A percentile compares a stretch with the other conserved stretches of the same genome.
Evolutionary conservation across 2,329 filamentous ascomycete genomes (phyloP).

Genomic region (Penicillium concentricum): DNA sequence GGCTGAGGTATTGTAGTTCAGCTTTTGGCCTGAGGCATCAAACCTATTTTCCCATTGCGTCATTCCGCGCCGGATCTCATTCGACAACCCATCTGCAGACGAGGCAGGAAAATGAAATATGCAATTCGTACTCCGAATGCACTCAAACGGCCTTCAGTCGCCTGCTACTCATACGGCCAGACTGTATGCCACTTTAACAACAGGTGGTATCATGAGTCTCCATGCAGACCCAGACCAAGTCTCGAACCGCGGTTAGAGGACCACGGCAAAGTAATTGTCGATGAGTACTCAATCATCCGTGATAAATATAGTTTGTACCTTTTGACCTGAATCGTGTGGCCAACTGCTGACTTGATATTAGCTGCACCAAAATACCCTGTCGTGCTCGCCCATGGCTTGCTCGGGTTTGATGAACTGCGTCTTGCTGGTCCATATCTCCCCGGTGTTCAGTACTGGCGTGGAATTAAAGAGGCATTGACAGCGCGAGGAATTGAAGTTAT

Average conservation of each 20-base stretch:
- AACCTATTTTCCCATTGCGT: slow-evolving; percentile 12
- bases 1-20: background rate
- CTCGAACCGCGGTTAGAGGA: slow-evolving; percentile 53
- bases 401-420: slow-evolving; percentile 64
- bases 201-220: slow-evolving; percentile 20
- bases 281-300: slow-evolving; percentile 61
- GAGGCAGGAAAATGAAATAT: slow-evolving; percentile 23
- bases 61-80: slow-evolving; percentile 10
- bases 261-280: slow-evolving; percentile 55
- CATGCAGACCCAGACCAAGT: slow-evolving; percentile 13
- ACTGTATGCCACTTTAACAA: background rate
- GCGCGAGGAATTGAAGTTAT: slow-evolving; percentile 61
- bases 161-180: background rate
- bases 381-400: slow-evolving; percentile 63
- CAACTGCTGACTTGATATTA: slow-evolving; percentile 7
- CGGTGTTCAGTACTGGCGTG: slow-evolving; percentile 63
- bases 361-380: slow-evolving; percentile 56
- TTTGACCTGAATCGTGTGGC: background rate
- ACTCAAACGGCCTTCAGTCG: background rate
- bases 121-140: slow-evolving; percentile 5
- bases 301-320: slow-evolving; percentile 53
- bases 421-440: slow-evolving; percentile 55
- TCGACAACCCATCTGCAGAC: slow-evolving; percentile 11
- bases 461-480: slow-evolving; percentile 59
- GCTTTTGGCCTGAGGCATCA: slow-evolving; percentile 18